A percentile compares a stretch with the other conserved stretches of the same genome.
Evolutionary conservation across 371 early-diverging fungal species (phyloP).

Genomic region (Syncephalastrum sp.): DNA sequence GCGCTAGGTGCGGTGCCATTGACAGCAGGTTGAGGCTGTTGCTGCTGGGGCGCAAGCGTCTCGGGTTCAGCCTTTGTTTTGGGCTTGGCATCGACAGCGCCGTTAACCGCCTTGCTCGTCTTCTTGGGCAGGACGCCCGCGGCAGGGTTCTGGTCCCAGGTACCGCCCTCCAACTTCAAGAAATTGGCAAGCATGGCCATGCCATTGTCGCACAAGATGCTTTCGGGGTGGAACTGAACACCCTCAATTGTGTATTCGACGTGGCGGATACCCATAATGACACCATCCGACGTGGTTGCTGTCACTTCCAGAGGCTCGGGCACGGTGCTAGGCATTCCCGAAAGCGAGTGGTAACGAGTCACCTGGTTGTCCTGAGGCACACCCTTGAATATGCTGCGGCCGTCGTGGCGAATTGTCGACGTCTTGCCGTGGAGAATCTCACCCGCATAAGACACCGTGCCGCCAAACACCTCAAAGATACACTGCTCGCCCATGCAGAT

Average conservation of each 20-base stretch:
- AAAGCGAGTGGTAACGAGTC: constrained; percentile 96
- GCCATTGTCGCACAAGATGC: constrained; percentile 91
- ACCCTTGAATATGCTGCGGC: constrained; percentile 79
- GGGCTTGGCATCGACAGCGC: neutral
- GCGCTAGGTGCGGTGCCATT: constrained; percentile 8
- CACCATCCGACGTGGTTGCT: constrained; percentile 79
- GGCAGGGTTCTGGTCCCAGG: constrained; percentile 76
- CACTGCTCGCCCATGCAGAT: constrained; percentile 96
- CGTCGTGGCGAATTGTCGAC: constrained; percentile 84
- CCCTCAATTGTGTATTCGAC: constrained; percentile 87
- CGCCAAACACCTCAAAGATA: constrained; percentile 94
- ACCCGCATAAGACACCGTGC: constrained; percentile 86
- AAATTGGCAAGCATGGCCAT: constrained; percentile 86
- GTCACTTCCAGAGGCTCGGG: constrained; percentile 86
- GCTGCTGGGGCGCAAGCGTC: constrained; percentile 14
- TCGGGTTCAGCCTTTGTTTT: constrained; percentile 24
- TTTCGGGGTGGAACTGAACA: constrained; percentile 97
- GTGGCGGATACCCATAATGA: constrained; percentile 95
- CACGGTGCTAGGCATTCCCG: constrained; percentile 80
- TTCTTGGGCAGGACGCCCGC: constrained; percentile 45
- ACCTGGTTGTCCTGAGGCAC: constrained; percentile 81
- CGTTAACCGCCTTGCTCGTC: constrained; percentile 21
- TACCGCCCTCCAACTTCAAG: constrained; percentile 79
- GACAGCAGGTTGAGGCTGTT: constrained; percentile 2
- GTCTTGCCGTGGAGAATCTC: constrained; percentile 96